phyloP scores from a whole-genome alignment of 1,284 basidiomycete genomes.

The Trametes pubescens region DNA sequence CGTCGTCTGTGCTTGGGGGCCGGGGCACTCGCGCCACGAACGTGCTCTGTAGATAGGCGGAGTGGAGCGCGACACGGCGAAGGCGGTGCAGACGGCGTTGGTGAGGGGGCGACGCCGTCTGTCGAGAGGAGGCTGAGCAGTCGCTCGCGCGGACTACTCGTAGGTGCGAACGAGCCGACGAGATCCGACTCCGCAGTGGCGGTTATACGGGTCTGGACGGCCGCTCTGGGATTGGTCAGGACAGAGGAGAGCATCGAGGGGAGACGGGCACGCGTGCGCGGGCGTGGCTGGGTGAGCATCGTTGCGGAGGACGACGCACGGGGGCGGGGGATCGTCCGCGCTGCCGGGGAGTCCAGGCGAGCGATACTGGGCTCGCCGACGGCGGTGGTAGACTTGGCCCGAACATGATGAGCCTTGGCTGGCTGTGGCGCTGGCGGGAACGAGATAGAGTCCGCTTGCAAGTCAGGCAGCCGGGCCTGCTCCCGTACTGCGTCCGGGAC shows the following conservation, averaged over 20 bases:
- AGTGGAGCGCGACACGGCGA: slow-evolving; percentile 14
- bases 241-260: slow-evolving; percentile 34
- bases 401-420: slow-evolving; percentile 19
- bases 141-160: slow-evolving; percentile 38
- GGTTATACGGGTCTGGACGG: slow-evolving; percentile 29
- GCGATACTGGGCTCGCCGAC: slow-evolving; percentile 16
- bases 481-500: slow-evolving; percentile 21
- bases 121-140: slow-evolving; percentile 35
- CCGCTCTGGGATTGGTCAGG: slow-evolving; percentile 27
- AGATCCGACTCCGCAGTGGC: slow-evolving; percentile 32
- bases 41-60: slow-evolving; percentile 1
- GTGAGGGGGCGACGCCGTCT: slow-evolving; percentile 1
- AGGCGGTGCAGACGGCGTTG: slow-evolving; percentile 12
- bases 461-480: slow-evolving; percentile 17
- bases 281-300: neutral
- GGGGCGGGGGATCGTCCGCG: slow-evolving; percentile 13
- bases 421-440: slow-evolving; percentile 1
- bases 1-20: slow-evolving; percentile 1
- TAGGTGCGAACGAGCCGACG: slow-evolving; percentile 42
- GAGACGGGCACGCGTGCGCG: slow-evolving; percentile 12
- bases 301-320: slow-evolving; percentile 29
- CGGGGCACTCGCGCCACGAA: neutral
- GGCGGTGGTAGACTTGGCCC: slow-evolving; percentile 27
- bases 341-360: slow-evolving; percentile 14
- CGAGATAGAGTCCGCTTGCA: neutral